Conservation (phyloP, 73 alveolate genomes). For the Paramecium tetraurelia region DNA sequence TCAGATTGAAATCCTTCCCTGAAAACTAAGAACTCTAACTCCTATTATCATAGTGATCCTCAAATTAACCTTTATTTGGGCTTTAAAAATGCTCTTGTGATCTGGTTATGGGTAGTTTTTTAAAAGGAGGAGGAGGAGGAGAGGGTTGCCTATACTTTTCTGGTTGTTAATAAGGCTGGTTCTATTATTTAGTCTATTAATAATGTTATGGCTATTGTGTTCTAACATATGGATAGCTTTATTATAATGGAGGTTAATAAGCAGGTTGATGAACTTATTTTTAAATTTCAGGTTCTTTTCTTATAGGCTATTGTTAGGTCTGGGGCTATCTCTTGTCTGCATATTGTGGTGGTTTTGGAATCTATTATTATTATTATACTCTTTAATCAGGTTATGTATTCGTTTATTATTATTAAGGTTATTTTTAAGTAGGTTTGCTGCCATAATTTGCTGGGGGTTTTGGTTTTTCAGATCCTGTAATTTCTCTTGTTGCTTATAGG, state of each 20-base stretch:
- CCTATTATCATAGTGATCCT: background rate
- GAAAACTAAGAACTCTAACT: background rate
- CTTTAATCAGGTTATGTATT: background rate
- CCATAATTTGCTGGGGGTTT: background rate
- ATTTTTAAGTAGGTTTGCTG: background rate
- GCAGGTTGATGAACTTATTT: background rate
- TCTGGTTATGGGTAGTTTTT: background rate
- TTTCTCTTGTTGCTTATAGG: background rate
- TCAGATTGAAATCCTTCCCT: background rate
- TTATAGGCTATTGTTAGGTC: background rate
- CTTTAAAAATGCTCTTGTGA: background rate
- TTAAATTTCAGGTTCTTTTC: background rate
- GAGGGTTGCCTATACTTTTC: background rate
- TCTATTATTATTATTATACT: background rate
- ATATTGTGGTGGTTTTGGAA: background rate
- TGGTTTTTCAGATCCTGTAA: background rate
- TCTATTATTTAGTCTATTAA: background rate
- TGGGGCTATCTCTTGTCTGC: background rate
- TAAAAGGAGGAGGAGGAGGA: background rate
- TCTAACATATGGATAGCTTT: background rate
- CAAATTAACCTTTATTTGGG: background rate
- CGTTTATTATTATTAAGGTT: background rate
- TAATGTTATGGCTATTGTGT: background rate
- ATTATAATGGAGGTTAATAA: background rate
- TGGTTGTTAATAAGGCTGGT: background rate